Evolutionary conservation across 805 yeast genomes (phyloP).

Genomic region (Wickerhamia fluorescens): DNA sequence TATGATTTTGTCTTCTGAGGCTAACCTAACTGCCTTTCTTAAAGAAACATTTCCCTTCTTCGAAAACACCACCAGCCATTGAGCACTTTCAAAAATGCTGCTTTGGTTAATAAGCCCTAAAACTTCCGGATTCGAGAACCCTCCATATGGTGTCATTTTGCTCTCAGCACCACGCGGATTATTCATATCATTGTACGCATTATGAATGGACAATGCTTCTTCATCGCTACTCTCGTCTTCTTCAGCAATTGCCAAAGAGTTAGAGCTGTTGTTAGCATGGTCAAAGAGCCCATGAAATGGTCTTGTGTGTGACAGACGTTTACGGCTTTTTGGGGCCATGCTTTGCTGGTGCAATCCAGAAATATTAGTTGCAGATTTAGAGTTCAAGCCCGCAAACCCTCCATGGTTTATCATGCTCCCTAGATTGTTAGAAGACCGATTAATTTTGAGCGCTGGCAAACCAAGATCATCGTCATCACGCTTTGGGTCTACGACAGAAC

Average conservation of each 20-base stretch:
- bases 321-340: conserved; percentile 7
- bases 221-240: conserved; percentile 13
- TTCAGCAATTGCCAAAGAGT: conserved; percentile 25
- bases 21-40: conserved; percentile 70
- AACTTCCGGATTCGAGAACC: conserved; percentile 58
- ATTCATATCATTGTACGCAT: conserved; percentile 1
- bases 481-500: conserved; percentile 31
- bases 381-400: conserved; percentile 3
- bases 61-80: conserved; percentile 69
- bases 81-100: conserved; percentile 50
- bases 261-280: conserved; percentile 20
- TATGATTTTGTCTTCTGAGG: conserved; percentile 31
- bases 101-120: conserved; percentile 31
- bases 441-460: conserved; percentile 29
- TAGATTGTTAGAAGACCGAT: conserved; percentile 22
- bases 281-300: conserved; percentile 13
- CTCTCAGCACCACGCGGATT: conserved; percentile 3
- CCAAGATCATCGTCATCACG: conserved; percentile 24
- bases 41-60: conserved; percentile 83
- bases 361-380: conserved; percentile 8
- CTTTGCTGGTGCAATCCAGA: conserved; percentile 8
- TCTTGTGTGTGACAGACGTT: conserved; percentile 11
- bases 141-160: conserved; percentile 62
- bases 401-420: conserved; percentile 6
- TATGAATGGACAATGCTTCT: conserved; percentile 3